Evolutionary conservation across 2,329 filamentous ascomycete genomes (phyloP), one percentile per base, ranked within the genome.

Genomic region (Trichoderma sp.): DNA sequence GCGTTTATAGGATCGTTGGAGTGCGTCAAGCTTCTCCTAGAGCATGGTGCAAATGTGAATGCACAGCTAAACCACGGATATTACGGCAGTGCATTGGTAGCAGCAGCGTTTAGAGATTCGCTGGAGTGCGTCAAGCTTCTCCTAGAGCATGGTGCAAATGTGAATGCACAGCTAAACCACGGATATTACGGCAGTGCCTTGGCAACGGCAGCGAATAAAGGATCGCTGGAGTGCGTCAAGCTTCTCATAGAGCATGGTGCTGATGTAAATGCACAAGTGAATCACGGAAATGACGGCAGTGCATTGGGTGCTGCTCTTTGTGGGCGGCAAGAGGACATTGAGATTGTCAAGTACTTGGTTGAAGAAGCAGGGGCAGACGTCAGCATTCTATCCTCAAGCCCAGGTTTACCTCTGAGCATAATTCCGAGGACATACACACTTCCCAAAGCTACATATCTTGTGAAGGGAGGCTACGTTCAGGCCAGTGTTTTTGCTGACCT

Each of bases 31-130:
- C 43, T 47, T 47, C 43, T 47, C 4, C 0, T 47, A 4, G 43
- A 47, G 43, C 18, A 47, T 12, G 43, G 43, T 6, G 43, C 43
- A 0, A 3, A 21, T 21, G n/a, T 21, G 3, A 47, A 47, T 47
- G 18, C 43, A 9, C 43, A 47, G 2, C n/a, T 51, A 6, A 3
- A 51, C 0, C n/a, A 26, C 0, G 67, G 67, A 32, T 0, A 3
- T 0, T 70, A 18, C 53, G 67, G 57, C 6, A 70, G 66, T 21
- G 57, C 14, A 21, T 28, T 62, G 14, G 67, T 28, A 51, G 39
- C 57, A 8, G 67, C 39, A 4, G 43, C n/a, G 18, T 2, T 1
- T 5, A 4, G 1, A n/a, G 7, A 0, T 11, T 21, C 1, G 7
- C 43, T 47, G 8, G 8, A n/a, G 18, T 47, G 43, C 18, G 8